Evolutionary conservation across 192 early-diverging fungal genomes (phyloP), one percentile per base, ranked within the genome.

Genomic region (Coemansia sp.): DNA sequence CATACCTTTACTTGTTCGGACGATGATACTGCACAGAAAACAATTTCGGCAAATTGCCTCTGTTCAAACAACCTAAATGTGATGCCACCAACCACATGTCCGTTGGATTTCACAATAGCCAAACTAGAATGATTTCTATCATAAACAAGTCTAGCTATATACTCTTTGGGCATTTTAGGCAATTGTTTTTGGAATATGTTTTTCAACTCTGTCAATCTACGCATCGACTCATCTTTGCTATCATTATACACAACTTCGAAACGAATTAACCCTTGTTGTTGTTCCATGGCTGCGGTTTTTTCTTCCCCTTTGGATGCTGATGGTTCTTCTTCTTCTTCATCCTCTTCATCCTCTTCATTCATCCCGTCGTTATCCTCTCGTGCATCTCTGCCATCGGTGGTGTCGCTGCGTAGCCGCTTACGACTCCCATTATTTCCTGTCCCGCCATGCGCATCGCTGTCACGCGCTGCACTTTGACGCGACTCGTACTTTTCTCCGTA

Each of bases 141-240:
- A 60, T 93, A 98, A 0, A 98, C 95, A 14, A 99, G 79, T 13
- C 94, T 80, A 1, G 93, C 90, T 58, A 99, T 98, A 58, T 99
- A 99, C 52, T 98, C 92, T 55, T 90, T 87, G 14, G 97, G 97
- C 97, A 99, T 99, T 49, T 96, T 96, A 17, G 97, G 97, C 51
- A 99, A 72, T 54, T 98, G 95, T 40, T 91, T 91, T 57, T 95
- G 91, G 61, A 98, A 94, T 28, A 99, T 89, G 52, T 93, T 93
- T 67, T 97, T 95, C 43, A 99, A 78, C 23, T 89, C 90, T 1
- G 95, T 95, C 32, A 99, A 62, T 15, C 95, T 64, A 1, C 90
- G 88, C 86, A 97, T 92, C 28, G 81, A 87, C 36, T 89, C 83
- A 18, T 83, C 82, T 8, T 62, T 48, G 11, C 81, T 82, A 60